Conservation (phyloP, 148 eudicot genomes). For the Cornus florida region DNA sequence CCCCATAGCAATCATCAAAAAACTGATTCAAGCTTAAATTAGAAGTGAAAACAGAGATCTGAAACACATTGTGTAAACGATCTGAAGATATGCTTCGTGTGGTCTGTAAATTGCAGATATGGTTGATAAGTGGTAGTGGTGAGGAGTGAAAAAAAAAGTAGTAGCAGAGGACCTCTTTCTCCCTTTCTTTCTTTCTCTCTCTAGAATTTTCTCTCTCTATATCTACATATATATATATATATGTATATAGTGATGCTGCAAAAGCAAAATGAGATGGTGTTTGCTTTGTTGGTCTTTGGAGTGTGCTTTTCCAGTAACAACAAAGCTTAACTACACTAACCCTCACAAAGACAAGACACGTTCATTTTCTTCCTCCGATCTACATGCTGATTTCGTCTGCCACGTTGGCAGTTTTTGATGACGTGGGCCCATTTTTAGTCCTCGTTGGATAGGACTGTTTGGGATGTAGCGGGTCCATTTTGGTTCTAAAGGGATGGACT, state of each 20-base stretch:
- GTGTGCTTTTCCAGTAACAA: background rate
- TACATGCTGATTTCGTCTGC: no score
- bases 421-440: background rate
- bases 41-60: background rate
- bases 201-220: background rate
- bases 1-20: slow-evolving; percentile 11
- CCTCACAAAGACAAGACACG: background rate
- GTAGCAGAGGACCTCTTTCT: background rate
- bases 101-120: background rate
- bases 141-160: slow-evolving; percentile 8
- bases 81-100: background rate
- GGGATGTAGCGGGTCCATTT: no score
- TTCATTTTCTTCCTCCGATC: no score
- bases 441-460: background rate
- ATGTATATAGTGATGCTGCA: background rate
- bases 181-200: slow-evolving; percentile 8
- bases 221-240: no score
- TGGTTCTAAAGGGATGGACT: no score
- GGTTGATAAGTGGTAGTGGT: background rate
- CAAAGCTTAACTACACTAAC: no score
- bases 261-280: slow-evolving; percentile 14
- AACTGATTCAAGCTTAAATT: background rate
- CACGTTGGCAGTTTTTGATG: background rate
- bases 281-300: background rate
- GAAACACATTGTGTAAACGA: background rate